These are phyloP conservation scores for Scleroderma bovista DNA, from an alignment of 768 basidiomycete genomes.

Conservation along the genomic window DNA sequence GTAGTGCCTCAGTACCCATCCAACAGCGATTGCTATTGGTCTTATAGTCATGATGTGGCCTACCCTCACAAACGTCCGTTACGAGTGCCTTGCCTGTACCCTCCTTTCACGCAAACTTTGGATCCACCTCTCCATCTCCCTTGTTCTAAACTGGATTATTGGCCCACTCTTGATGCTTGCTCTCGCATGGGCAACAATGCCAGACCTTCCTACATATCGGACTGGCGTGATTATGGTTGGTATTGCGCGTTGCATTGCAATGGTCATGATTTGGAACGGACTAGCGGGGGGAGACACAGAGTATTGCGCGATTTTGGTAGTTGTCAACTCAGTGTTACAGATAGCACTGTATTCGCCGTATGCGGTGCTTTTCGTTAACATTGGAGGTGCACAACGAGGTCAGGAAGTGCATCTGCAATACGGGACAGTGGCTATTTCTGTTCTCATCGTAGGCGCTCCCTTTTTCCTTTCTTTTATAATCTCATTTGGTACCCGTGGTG, in stretches of 20 bases:
- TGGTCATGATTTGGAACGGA: constrained; percentile 81
- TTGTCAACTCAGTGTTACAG: constrained; percentile 75
- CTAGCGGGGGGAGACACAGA: constrained; percentile 64
- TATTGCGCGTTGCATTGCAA: constrained; percentile 36
- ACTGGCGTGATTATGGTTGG: constrained; percentile 83
- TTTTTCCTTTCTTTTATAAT: neutral
- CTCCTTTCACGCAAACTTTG: constrained; percentile 51
- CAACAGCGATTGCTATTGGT: constrained; percentile 70
- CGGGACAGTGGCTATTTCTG: constrained; percentile 54
- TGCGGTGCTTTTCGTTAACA: constrained; percentile 68
- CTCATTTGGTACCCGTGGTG: neutral
- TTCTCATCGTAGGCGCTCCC: constrained; percentile 55
- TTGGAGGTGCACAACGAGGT: constrained; percentile 40
- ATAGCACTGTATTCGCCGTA: constrained; percentile 66
- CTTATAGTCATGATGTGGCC: constrained; percentile 91
- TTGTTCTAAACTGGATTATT: constrained; percentile 74
- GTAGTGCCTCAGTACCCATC: no score
- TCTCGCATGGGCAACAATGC: constrained; percentile 79
- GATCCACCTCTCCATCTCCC: constrained; percentile 62
- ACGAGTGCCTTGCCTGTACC: constrained; percentile 58
- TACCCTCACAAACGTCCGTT: constrained; percentile 69
- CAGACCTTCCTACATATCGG: constrained; percentile 69
- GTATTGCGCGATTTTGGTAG: constrained; percentile 76
- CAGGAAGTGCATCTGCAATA: constrained; percentile 47
- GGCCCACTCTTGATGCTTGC: constrained; percentile 84